These are phyloP conservation scores for Fomitopsis pinicola DNA, from an alignment of 1,284 basidiomycete genomes.

Conservation along the genomic window DNA sequence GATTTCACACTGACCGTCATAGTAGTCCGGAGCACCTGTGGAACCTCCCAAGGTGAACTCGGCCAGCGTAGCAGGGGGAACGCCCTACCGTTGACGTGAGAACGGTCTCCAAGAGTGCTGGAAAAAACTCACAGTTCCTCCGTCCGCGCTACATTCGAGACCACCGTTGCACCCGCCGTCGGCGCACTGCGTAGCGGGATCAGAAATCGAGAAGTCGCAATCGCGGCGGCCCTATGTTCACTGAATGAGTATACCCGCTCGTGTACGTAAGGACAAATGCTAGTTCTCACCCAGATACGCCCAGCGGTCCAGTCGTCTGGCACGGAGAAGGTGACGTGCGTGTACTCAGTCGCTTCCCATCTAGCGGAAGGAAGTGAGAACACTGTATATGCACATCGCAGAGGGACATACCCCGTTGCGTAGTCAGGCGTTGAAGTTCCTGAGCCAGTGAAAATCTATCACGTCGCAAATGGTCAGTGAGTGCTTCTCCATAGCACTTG, in stretches of 20 bases:
- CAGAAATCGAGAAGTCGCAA: slow-evolving; percentile 37
- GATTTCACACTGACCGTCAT: slow-evolving; percentile 30
- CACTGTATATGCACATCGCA: not conserved
- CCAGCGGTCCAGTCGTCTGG: slow-evolving; percentile 36
- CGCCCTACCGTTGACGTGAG: slow-evolving; percentile 24
- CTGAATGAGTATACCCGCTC: not conserved
- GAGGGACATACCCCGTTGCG: slow-evolving; percentile 25
- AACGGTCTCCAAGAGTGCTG: not conserved
- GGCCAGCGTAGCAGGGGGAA: slow-evolving; percentile 40
- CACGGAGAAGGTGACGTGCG: slow-evolving; percentile 28
- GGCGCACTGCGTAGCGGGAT: slow-evolving; percentile 37
- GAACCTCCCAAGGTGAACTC: slow-evolving; percentile 37
- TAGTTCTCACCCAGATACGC: slow-evolving; percentile 31
- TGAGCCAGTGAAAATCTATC: slow-evolving; percentile 28
- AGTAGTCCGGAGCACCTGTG: slow-evolving; percentile 29
- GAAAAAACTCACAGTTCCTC: slow-evolving; percentile 33
- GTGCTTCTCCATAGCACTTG: not conserved
- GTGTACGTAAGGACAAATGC: not conserved
- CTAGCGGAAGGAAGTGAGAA: slow-evolving; percentile 8
- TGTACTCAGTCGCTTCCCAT: slow-evolving; percentile 29
- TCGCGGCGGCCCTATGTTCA: slow-evolving; percentile 34
- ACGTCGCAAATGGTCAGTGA: not conserved
- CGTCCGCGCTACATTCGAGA: slow-evolving; percentile 35
- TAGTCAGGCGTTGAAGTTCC: slow-evolving; percentile 24
- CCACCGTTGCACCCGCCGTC: slow-evolving; percentile 46